Percentiles rank a stretch among this genome's conserved stretches.
These are phyloP conservation scores for Ophiocordyceps camponoti-rufipedis DNA, from an alignment of 2,329 filamentous ascomycete genomes.

Conservation along the genomic window DNA sequence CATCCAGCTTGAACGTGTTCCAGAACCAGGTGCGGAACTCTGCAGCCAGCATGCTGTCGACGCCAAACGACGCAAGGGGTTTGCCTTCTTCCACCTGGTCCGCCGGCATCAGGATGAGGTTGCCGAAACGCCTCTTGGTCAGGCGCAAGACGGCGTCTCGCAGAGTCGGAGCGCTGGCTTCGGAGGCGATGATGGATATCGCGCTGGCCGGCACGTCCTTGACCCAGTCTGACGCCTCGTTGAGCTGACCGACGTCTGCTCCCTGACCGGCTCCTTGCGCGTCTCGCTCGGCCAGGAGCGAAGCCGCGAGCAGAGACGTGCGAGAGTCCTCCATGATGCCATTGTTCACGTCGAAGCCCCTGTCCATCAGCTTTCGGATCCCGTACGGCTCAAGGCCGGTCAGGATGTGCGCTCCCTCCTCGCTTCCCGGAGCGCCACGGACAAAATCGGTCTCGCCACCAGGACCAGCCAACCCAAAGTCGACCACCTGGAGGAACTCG, in stretches of 20 bases:
- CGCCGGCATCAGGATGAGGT: conserved; percentile 7
- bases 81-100: conserved; percentile 10
- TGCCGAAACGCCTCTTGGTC: conserved; percentile 4
- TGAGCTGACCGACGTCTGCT: background rate
- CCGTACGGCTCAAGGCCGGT: conserved; percentile 9
- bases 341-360: conserved; percentile 6
- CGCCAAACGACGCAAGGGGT: conserved; percentile 14
- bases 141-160: conserved; percentile 2
- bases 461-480: conserved; percentile 2
- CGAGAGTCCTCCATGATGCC: conserved; percentile 6
- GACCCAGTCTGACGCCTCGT: background rate
- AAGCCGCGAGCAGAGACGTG: conserved; percentile 4
- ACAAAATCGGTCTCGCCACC: background rate
- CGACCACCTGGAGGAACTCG: conserved; percentile 12
- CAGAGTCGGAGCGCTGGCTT: conserved; percentile 1
- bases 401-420: conserved; percentile 5
- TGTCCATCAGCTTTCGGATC: conserved; percentile 5
- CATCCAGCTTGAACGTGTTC: conserved; percentile 12
- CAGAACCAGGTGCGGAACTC: conserved; percentile 20
- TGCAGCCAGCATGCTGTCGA: conserved; percentile 21
- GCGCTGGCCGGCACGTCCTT: background rate
- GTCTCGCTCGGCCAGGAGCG: conserved; percentile 1
- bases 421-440: background rate
- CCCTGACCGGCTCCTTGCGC: conserved; percentile 1
- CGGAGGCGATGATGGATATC: background rate